Evolutionary conservation across 306 rosid genomes (phyloP).

Genomic region (peach (Prunus persica)): DNA sequence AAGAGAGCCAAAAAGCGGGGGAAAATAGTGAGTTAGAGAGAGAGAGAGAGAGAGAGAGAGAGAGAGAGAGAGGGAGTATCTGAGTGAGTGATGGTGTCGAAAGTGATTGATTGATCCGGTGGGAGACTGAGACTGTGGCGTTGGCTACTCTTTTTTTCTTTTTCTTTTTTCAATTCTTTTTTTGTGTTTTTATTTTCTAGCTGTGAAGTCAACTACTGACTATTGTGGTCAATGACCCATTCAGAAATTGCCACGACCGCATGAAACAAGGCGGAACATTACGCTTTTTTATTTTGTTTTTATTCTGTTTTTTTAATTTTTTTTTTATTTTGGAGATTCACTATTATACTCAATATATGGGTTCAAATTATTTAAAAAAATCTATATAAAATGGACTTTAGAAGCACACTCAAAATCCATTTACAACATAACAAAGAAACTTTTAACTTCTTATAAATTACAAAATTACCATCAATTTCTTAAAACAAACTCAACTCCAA

Average conservation of each 20-base stretch:
- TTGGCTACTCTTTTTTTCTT: background rate
- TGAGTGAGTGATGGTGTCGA: constrained; percentile 7
- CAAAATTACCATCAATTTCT: no score
- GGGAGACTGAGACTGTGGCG: background rate
- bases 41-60: background rate
- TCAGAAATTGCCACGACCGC: background rate
- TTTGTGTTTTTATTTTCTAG: background rate
- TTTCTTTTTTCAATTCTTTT: background rate
- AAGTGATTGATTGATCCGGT: constrained; percentile 18
- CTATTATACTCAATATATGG: no score
- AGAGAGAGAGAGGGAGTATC: background rate
- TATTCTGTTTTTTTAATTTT: background rate
- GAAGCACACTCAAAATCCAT: no score
- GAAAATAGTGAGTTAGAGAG: background rate
- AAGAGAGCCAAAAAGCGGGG: constrained; percentile 11
- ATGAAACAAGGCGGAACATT: background rate
- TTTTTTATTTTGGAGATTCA: no score
- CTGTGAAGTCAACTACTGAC: background rate
- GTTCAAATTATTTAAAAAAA: no score
- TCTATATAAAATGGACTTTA: no score
- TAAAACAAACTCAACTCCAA: no score
- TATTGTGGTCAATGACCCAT: constrained; percentile 11
- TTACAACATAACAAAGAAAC: no score
- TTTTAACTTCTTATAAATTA: no score
- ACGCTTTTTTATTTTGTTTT: background rate